These are phyloP conservation scores for Alnus rubra DNA, from an alignment of 306 rosid genomes.

Conservation along the genomic window DNA sequence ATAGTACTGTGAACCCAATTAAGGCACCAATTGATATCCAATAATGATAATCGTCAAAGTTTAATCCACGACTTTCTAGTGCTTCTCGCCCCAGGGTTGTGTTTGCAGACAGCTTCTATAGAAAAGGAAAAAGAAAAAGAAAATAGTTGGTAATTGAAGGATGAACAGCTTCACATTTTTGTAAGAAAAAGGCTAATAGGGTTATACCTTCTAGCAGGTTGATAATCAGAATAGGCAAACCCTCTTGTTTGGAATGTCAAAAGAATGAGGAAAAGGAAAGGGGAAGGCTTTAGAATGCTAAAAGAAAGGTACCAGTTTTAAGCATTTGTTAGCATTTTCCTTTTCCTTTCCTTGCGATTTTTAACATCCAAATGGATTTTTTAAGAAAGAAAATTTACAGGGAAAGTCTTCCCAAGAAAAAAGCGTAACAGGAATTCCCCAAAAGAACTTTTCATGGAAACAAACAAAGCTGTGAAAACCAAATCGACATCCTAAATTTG, in stretches of 20 bases:
- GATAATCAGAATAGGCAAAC: background rate
- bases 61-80: background rate
- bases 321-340: background rate
- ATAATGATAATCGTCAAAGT: background rate
- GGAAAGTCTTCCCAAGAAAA: too few species aligned
- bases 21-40: constrained; percentile 2
- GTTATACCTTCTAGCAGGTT: background rate
- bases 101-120: background rate
- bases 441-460: background rate
- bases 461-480: background rate
- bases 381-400: background rate
- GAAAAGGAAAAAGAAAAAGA: background rate
- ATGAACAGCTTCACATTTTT: constrained; percentile 2
- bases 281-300: background rate
- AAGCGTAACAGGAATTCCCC: too few species aligned
- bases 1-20: background rate
- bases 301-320: background rate
- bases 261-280: constrained; percentile 1
- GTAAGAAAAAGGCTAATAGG: background rate
- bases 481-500: background rate
- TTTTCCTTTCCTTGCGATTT: background rate
- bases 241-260: background rate
- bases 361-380: background rate
- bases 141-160: background rate
- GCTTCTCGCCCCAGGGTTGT: background rate